Conservation (phyloP, 2,329 filamentous ascomycete genomes). For the Neopestalotiopsis clavispora region DNA sequence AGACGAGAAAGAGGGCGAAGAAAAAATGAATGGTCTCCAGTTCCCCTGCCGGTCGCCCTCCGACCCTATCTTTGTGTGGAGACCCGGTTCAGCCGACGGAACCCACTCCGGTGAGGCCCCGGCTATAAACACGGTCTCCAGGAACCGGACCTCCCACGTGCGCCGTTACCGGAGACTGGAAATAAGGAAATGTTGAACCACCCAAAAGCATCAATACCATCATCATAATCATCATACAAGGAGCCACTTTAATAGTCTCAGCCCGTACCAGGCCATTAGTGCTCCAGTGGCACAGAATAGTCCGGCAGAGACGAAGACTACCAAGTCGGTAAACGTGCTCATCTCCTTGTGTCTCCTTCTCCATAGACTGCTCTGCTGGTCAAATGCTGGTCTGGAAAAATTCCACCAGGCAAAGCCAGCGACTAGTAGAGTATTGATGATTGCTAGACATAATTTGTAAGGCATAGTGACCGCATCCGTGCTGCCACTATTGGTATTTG, state of each 20-base stretch:
- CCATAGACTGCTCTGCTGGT: conserved; percentile 31
- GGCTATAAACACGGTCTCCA: not conserved
- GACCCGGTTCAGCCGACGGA: conserved; percentile 12
- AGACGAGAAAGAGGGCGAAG: not conserved
- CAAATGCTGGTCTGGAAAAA: conserved; percentile 30
- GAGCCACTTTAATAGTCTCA: conserved; percentile 17
- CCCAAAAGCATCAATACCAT: not conserved
- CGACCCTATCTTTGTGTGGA: conserved; percentile 4
- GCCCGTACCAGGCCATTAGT: conserved; percentile 19
- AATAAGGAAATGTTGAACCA: not conserved
- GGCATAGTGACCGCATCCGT: conserved; percentile 9
- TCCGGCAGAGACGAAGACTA: conserved; percentile 25
- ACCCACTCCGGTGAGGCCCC: conserved; percentile 10
- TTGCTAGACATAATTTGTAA: not conserved
- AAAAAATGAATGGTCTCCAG: not conserved
- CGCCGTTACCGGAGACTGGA: conserved; percentile 9
- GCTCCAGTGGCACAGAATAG: conserved; percentile 24
- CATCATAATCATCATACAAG: not conserved
- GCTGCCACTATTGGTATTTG: conserved; percentile 1
- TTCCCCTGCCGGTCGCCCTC: not conserved
- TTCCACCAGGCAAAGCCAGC: conserved; percentile 29
- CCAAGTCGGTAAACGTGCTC: conserved; percentile 29
- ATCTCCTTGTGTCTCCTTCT: conserved; percentile 24
- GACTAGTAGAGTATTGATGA: not conserved
- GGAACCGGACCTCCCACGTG: not conserved